A percentile compares a stretch with the other conserved stretches of the same genome.
These are phyloP conservation scores for Tricladium varicosporioides DNA, from an alignment of 2,329 filamentous ascomycete genomes.

Conservation along the genomic window DNA sequence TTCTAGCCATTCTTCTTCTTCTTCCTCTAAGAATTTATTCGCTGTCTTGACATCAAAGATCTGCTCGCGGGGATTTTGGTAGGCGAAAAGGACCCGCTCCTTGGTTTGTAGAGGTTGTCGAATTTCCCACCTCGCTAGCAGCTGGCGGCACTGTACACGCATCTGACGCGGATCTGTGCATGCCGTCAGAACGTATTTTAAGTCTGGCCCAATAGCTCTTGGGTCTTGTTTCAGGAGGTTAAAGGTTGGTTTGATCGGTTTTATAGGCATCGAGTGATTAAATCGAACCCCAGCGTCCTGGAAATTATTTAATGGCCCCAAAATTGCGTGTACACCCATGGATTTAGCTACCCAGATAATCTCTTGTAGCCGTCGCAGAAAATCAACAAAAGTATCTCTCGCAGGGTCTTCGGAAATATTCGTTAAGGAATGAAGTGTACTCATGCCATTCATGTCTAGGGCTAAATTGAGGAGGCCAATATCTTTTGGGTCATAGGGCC, in stretches of 20 bases:
- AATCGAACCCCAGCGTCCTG: neutral
- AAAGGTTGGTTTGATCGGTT: neutral
- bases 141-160: neutral
- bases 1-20: constrained; percentile 1
- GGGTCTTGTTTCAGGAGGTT: constrained; percentile 1
- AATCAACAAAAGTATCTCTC: neutral
- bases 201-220: constrained; percentile 3
- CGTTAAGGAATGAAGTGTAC: neutral
- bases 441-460: neutral
- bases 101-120: neutral
- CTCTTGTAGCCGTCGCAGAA: neutral
- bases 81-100: neutral
- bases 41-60: constrained; percentile 2
- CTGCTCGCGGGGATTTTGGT: neutral
- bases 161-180: neutral
- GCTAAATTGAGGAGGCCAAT: constrained; percentile 6
- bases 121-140: constrained; percentile 1
- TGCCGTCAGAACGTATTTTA: constrained; percentile 2
- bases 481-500: constrained; percentile 2
- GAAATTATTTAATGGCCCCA: neutral
- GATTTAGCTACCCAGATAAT: neutral
- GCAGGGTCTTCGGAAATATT: neutral
- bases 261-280: neutral
- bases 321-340: neutral
- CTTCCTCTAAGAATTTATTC: constrained; percentile 2